Evolutionary conservation across 768 basidiomycete genomes (phyloP), one percentile per base, ranked within the genome.

Genomic region (Nidularia sp.): DNA sequence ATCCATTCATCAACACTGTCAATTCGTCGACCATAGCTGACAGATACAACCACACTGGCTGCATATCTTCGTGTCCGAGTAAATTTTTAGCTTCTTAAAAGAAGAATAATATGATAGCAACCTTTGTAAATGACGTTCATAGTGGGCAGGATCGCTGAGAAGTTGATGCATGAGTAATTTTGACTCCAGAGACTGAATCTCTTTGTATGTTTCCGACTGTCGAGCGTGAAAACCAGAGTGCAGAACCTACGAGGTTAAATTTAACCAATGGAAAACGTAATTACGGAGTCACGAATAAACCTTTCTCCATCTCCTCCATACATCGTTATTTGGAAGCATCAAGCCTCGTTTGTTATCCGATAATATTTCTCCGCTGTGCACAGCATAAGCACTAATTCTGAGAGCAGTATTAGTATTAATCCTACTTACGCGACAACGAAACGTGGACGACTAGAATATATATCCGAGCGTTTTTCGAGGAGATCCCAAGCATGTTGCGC

Each of bases 281-380:
- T 12, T 49, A 33, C 15, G 3, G 25, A 7, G n/a, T 33, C 18
- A 6, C 48, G 33, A 8, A 44, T 36, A 13, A 29, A 76, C 77
- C 62, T 73, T 76, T 15, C 77, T 70, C 73, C 74, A 77, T 61
- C 66, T 72, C 15, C 74, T 67, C 78, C 76, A 79, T n/a, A 59
- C 53, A 4, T 75, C 71, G 34, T 68, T 70, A 51, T 75, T 70
- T 2, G 71, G 68, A 5, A 75, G 66, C 71, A 79, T 70, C 12
- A 79, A 62, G 0, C 76, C 76, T 13, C 77, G 72, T 55, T 62
- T 69, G 48, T 76, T 75, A 34, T 73, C 68, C 1, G 76, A 77
- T 5, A 79, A 61, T 42, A 79, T 74, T 56, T 78, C 77, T 10
- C 69, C 75, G 18, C 72, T 76, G 35, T 29, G 48, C 7, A 41